Conservation (phyloP, 2,329 filamentous ascomycete genomes). For the Nemania sp. region DNA sequence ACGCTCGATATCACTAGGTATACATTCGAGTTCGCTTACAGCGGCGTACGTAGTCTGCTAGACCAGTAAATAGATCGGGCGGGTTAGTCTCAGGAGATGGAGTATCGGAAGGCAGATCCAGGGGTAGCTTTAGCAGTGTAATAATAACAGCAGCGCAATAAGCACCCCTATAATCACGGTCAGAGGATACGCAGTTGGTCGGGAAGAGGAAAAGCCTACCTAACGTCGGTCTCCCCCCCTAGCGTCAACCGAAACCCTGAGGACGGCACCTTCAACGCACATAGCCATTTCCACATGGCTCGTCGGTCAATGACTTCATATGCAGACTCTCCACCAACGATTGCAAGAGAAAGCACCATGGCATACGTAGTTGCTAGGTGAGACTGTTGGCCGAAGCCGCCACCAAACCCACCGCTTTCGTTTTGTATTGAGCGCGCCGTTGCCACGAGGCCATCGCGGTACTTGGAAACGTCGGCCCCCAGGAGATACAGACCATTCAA, state of each 20-base stretch:
- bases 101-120: conserved; percentile 79
- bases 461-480: conserved; percentile 77
- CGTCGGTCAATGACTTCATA: conserved; percentile 83
- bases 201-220: conserved; percentile 63
- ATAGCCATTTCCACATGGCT: conserved; percentile 92
- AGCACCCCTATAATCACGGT: conserved; percentile 72
- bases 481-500: conserved; percentile 80
- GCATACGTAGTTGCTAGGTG: conserved; percentile 94
- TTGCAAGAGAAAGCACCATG: conserved; percentile 79
- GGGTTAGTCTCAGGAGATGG: conserved; percentile 73
- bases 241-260: conserved; percentile 91
- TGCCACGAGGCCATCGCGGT: conserved; percentile 75
- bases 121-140: conserved; percentile 83
- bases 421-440: conserved; percentile 89
- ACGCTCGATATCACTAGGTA: conserved; percentile 29
- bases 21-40: conserved; percentile 68
- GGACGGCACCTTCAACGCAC: conserved; percentile 83
- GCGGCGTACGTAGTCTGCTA: conserved; percentile 82
- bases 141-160: conserved; percentile 92
- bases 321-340: conserved; percentile 80
- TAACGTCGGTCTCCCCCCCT: conserved; percentile 91
- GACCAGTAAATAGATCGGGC: conserved; percentile 74
- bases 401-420: conserved; percentile 85
- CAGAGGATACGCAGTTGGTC: conserved; percentile 36
- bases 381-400: conserved; percentile 89